Conservation (phyloP, 306 rosid genomes). For the Glycine latifolia region DNA sequence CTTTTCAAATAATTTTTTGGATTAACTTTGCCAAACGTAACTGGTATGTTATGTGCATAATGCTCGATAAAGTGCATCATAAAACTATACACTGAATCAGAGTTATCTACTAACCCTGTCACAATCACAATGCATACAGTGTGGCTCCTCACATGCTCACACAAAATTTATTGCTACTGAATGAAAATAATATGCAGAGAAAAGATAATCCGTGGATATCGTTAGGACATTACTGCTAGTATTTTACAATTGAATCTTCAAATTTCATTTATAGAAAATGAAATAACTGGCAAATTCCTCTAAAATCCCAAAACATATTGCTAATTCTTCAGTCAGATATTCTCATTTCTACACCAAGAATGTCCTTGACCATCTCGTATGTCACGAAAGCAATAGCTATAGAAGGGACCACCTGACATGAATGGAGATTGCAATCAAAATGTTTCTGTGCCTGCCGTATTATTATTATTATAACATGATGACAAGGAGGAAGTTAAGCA, state of each 20-base stretch:
- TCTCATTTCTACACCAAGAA: constrained; percentile 74
- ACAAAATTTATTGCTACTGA: neutral
- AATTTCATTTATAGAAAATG: constrained; percentile 1
- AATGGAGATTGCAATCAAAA: constrained; percentile 10
- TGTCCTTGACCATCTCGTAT: constrained; percentile 67
- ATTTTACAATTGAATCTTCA: constrained; percentile 16
- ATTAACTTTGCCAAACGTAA: too few species aligned
- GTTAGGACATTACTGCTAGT: neutral
- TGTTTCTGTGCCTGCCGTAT: neutral
- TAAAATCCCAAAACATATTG: neutral
- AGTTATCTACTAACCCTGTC: neutral
- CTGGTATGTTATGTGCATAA: neutral
- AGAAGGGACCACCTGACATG: constrained; percentile 75
- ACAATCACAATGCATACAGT: neutral
- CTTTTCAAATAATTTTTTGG: too few species aligned
- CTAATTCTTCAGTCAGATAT: constrained; percentile 63
- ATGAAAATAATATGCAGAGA: constrained; percentile 14
- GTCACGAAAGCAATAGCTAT: constrained; percentile 78
- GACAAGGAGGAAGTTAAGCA: constrained; percentile 2
- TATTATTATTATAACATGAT: neutral
- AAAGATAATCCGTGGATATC: neutral
- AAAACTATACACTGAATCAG: neutral
- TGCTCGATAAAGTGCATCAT: neutral
- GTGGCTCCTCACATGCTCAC: neutral
- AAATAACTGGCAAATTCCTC: constrained; percentile 5